Base-by-base conservation (phyloP, 2,329 filamentous ascomycete genomes). In the Alternaria sp. region DNA sequence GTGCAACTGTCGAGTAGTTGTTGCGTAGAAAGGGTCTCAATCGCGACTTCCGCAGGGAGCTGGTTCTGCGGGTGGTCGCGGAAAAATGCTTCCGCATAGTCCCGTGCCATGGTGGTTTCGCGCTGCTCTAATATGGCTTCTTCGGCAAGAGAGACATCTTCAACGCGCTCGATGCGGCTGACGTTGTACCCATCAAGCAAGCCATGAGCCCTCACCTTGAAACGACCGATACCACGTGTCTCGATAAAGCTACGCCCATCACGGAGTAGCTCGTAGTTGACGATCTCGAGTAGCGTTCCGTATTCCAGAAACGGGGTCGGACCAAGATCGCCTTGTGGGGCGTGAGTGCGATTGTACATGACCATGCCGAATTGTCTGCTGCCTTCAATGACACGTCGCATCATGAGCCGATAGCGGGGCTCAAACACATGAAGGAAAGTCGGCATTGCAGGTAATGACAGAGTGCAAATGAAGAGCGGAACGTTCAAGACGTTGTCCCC, bases 381-480 rank as follows among this genome's bases (percentile, higher is more conserved):
- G 0, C 89, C 88, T 66, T 93, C 90, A 57, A 96, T 83, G 0
- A 89, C 91, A 36, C 93, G 88, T 50, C 91, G 87, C 40, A 97
- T 90, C 93, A 97, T 96, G n/a, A 96, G 84, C 8, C 93, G 88
- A 76, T 97, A 97, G 7, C 92, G 87, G n/a, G 92, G 92, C 77
- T 97, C 94, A 74, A 97, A 97, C n/a, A 97, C 88, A 72, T 96
- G 92, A 4, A 97, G 83, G 69, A 96, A 96, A 0, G 92, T 94
- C 0, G 83, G 93, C 88, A 95, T 93, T 2, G 86, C 84, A 1
- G 94, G 94, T 70, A 96, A 95, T 0, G 92, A 87, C 9, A 96
- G 80, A 0, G 93, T 93, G 79, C 92, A 96, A 30, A 96, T 87
- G 70, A 97, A 97, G 0, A 97, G 82, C 0, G 78, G 77, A 5